A percentile compares a stretch with the other conserved stretches of the same genome.
phyloP scores from a whole-genome alignment of 805 yeast genomes.

The Ogataea minuta region DNA sequence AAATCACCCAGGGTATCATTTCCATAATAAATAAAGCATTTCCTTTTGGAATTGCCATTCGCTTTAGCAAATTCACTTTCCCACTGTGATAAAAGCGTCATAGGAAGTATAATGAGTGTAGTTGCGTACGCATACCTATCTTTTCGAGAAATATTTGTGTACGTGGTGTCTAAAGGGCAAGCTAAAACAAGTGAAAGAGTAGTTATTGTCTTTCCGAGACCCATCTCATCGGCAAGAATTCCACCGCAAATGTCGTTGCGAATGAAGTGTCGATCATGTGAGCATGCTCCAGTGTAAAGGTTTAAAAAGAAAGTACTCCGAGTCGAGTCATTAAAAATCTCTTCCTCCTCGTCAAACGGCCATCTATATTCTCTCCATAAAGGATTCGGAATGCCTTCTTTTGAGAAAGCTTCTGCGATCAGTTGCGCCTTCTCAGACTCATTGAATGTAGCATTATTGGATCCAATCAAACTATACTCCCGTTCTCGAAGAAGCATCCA shows the following conservation, averaged over 20 bases:
- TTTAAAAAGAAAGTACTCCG: constrained; percentile 62
- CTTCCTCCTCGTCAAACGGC: constrained; percentile 45
- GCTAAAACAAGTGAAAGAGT: constrained; percentile 71
- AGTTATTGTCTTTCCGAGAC: constrained; percentile 89
- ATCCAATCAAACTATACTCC: constrained; percentile 48
- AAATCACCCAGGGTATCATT: constrained; percentile 53
- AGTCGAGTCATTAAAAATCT: not conserved
- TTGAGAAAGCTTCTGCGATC: constrained; percentile 30
- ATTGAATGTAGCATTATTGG: constrained; percentile 25
- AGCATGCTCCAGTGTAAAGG: constrained; percentile 75
- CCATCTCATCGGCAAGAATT: constrained; percentile 95
- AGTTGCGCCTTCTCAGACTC: constrained; percentile 24
- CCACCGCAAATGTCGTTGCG: constrained; percentile 72
- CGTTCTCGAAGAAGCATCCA: constrained; percentile 88
- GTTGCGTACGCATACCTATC: constrained; percentile 62
- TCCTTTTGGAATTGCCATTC: constrained; percentile 40
- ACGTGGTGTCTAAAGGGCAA: constrained; percentile 50
- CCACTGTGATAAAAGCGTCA: constrained; percentile 93
- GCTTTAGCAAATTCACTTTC: constrained; percentile 70
- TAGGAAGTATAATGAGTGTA: constrained; percentile 82
- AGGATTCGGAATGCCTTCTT: constrained; percentile 68
- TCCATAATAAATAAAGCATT: constrained; percentile 74
- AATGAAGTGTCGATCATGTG: constrained; percentile 63
- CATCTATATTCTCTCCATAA: constrained; percentile 78
- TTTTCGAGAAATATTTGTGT: constrained; percentile 8